Evolutionary conservation across 2,329 filamentous ascomycete species (phyloP).

Genomic region (Phialemonium atrogriseum): DNA sequence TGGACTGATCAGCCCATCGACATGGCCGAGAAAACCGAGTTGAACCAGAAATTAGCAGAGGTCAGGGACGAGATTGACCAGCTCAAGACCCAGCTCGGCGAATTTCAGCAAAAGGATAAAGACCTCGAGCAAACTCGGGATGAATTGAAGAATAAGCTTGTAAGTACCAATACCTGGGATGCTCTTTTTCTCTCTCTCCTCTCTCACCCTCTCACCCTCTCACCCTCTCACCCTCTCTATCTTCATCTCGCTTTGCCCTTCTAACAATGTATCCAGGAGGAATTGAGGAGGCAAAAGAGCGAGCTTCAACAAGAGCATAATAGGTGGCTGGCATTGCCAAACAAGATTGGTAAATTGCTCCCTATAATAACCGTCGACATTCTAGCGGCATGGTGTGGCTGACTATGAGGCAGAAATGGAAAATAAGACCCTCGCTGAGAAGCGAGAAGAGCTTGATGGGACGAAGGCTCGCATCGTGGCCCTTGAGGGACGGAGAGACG

Average conservation of each 20-base stretch:
- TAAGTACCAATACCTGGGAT: too few relatives aligned
- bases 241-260: too few relatives aligned
- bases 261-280: constrained; percentile 29
- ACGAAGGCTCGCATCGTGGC: constrained; percentile 19
- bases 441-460: constrained; percentile 19
- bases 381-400: constrained; percentile 1
- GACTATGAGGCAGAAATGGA: constrained; percentile 19
- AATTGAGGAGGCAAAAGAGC: constrained; percentile 54
- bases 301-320: constrained; percentile 58
- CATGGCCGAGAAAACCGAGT: constrained; percentile 49
- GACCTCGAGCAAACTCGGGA: constrained; percentile 34
- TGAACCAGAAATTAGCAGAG: constrained; percentile 46
- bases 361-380: background rate
- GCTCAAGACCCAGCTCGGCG: constrained; percentile 23
- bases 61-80: constrained; percentile 24
- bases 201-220: too few relatives aligned
- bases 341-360: constrained; percentile 54
- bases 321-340: constrained; percentile 58
- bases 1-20: constrained; percentile 79
- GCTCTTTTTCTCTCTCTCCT: too few relatives aligned
- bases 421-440: constrained; percentile 22
- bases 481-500: constrained; percentile 35
- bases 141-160: constrained; percentile 34
- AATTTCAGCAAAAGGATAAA: constrained; percentile 25
- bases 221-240: too few relatives aligned